Base-by-base conservation (phyloP, 495 filamentous ascomycete species). In the Durotheca rogersii region DNA sequence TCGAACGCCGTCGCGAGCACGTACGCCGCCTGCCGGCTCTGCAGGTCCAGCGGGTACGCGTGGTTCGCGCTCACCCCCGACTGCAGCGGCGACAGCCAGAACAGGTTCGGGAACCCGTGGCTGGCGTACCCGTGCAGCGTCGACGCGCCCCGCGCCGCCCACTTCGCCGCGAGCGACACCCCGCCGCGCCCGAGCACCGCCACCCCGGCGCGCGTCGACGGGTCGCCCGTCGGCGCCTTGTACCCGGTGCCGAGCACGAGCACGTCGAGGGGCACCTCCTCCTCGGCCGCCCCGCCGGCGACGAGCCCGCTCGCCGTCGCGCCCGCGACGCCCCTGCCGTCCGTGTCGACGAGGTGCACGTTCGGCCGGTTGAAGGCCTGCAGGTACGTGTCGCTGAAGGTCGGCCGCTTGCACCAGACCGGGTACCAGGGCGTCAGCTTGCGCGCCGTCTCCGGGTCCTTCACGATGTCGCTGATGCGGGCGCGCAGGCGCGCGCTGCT, bases 31-130 rank as follows among this genome's bases (percentile, higher is more conserved):
- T 81, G 70, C 7, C 47, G 56, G 0, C 67, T 45, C 11, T 70
- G 52, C 6, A 58, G 50, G 32, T 79, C 75, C 1, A 81, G 51
- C 15, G 60, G 61, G 44, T 69, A 70, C 6, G 60, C 51, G 27
- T 69, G 70, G 60, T 80, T 83, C 1, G 63, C 62, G 32, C 53
- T 66, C 25, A 61, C 45, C 18, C 53, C 64, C 0, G 61, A 41
- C 61, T 85, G 81, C 14, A 47, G 38, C 0, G 65, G 34, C 15
- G 70, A 70, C 0, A 67, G 38, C 40, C 71, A 72, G 61, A 82
- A 81, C 10, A 82, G 53, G 44, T 82, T 83, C 16, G 81, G 80
- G 44, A 81, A 81, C 3, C 68, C 70, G 43, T 56, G 49, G 6
- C 54, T 64, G 5, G 64, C 49, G 0, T 76, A 58, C 7, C 78